Percentiles rank a stretch among this genome's conserved stretches.
These are phyloP conservation scores for Curvularia sp. DNA, from an alignment of 2,329 filamentous ascomycete species.

Conservation along the genomic window DNA sequence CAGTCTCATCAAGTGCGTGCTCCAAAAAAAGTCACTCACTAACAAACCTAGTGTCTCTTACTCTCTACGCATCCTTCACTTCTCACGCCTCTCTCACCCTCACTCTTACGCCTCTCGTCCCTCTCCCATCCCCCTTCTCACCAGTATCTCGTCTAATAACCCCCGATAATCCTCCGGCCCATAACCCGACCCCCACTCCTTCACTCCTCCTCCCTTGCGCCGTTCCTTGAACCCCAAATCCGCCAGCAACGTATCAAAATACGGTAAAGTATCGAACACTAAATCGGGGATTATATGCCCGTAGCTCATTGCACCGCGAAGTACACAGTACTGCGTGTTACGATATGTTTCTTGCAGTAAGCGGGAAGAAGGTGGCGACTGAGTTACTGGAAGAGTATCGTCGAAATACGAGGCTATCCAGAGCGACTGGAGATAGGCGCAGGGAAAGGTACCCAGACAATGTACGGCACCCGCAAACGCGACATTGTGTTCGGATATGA, in stretches of 20 bases:
- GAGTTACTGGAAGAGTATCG: constrained; percentile 51
- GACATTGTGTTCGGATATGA: constrained; percentile 18
- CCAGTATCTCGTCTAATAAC: constrained; percentile 59
- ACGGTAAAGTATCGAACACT: constrained; percentile 41
- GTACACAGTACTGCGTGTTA: constrained; percentile 71
- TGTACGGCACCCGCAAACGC: constrained; percentile 41
- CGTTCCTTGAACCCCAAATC: constrained; percentile 32
- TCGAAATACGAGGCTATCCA: constrained; percentile 69
- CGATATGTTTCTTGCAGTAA: constrained; percentile 57
- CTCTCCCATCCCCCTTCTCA: constrained; percentile 36
- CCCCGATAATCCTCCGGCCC: constrained; percentile 64
- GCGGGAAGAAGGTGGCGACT: constrained; percentile 7
- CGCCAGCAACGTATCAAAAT: constrained; percentile 35
- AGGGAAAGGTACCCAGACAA: constrained; percentile 47
- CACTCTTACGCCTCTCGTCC: too few species aligned
- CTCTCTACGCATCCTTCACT: too few species aligned
- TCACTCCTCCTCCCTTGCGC: constrained; percentile 32
- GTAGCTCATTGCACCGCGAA: constrained; percentile 76
- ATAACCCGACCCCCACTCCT: constrained; percentile 26
- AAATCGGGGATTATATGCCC: constrained; percentile 64
- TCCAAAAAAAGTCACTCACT: too few species aligned
- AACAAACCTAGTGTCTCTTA: too few species aligned
- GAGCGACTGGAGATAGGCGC: constrained; percentile 51
- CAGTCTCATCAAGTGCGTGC: too few species aligned
- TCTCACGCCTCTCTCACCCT: too few species aligned